These are phyloP conservation scores for Apiotrichum gamsii DNA, from an alignment of 1,284 basidiomycete species.

Conservation along the genomic window DNA sequence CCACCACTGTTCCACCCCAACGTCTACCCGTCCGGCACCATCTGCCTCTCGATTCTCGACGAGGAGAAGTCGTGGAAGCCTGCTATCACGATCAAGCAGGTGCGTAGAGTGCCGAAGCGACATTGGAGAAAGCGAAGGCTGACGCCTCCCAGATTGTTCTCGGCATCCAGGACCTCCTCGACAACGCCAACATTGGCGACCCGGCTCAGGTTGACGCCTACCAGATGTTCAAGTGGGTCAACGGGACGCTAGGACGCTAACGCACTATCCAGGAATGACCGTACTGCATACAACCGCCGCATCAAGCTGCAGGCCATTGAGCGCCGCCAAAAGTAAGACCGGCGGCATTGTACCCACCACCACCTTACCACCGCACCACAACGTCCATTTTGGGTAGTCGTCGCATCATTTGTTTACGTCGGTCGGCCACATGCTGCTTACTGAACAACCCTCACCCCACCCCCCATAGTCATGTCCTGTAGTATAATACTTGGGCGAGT, in stretches of 20 bases:
- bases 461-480: no score
- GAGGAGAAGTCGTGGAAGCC: constrained; percentile 99
- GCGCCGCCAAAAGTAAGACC: constrained; percentile 57
- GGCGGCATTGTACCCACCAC: no score
- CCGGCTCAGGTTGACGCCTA: constrained; percentile 96
- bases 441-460: no score
- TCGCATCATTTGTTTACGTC: no score
- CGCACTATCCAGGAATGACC: constrained; percentile 65
- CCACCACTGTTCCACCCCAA: constrained; percentile 98
- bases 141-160: constrained; percentile 67
- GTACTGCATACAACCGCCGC: constrained; percentile 75
- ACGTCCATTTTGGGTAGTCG: no score
- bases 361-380: no score
- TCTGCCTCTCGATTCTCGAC: constrained; percentile 95
- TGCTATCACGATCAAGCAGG: constrained; percentile 98
- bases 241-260: neutral
- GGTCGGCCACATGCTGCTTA: no score
- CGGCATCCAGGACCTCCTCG: constrained; percentile 88
- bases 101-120: constrained; percentile 43
- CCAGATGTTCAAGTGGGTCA: constrained; percentile 92
- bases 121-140: no score
- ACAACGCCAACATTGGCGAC: constrained; percentile 90
- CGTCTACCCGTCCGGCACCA: constrained; percentile 97
- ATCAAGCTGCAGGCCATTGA: constrained; percentile 77
- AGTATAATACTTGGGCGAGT: no score